These are phyloP conservation scores for Rhododendron simsii DNA, from an alignment of 148 eudicot genomes.

Conservation along the genomic window DNA sequence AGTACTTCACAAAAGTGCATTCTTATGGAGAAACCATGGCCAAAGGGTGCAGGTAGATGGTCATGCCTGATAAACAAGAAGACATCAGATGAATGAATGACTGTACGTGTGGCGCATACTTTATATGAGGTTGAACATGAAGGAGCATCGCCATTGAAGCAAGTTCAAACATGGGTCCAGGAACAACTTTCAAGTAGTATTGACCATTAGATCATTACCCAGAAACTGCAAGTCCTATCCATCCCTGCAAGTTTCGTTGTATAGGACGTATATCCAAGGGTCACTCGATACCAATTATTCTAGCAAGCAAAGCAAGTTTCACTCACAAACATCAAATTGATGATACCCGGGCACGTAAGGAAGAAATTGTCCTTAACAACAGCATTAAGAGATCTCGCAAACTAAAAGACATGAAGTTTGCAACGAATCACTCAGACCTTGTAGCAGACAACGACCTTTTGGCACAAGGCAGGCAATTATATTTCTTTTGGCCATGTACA, in stretches of 20 bases:
- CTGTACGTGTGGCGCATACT: not conserved
- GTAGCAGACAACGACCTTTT: not conserved
- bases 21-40: not conserved
- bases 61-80: not conserved
- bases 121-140: not conserved
- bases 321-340: not conserved
- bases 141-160: not conserved
- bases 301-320: not conserved
- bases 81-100: not conserved
- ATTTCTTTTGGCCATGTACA: not conserved
- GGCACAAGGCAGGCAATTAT: not conserved
- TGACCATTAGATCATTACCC: not conserved
- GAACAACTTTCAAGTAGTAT: not conserved
- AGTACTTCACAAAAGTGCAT: not conserved
- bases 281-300: not conserved
- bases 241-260: not conserved
- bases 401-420: not conserved
- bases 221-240: not conserved
- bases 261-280: not conserved
- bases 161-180: not conserved
- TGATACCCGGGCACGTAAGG: not conserved
- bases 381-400: not conserved
- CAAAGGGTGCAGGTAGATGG: not conserved
- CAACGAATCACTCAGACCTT: not conserved
- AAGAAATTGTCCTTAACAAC: not conserved